phyloP scores from a whole-genome alignment of 257 asterid genomes.

The Nicotiana undulata region DNA sequence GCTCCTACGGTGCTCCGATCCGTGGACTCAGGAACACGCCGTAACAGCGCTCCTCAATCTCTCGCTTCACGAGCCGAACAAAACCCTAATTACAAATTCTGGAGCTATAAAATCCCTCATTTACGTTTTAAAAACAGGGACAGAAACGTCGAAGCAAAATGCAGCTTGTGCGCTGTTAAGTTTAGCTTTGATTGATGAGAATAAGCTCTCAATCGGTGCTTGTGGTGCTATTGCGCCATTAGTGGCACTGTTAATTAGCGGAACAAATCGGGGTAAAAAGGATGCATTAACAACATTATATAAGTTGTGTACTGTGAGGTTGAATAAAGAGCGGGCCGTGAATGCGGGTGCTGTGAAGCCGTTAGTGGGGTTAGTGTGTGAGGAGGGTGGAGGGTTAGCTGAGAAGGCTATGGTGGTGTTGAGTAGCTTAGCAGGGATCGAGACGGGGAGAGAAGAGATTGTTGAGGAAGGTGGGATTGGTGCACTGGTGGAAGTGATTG shows the following conservation, averaged over 20 bases:
- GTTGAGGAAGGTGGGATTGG: slow-evolving; percentile 86
- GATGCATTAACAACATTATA: slow-evolving; percentile 87
- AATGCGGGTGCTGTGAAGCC: slow-evolving; percentile 78
- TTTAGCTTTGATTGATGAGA: slow-evolving; percentile 75
- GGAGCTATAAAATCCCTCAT: slow-evolving; percentile 71
- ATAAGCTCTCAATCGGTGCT: slow-evolving; percentile 76
- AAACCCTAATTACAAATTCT: slow-evolving; percentile 41
- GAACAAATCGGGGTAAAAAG: slow-evolving; percentile 76
- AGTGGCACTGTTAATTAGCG: slow-evolving; percentile 61
- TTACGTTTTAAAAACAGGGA: slow-evolving; percentile 76
- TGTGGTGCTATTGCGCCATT: slow-evolving; percentile 86
- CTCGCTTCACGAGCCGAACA: slow-evolving; percentile 72
- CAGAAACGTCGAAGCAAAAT: slow-evolving; percentile 80
- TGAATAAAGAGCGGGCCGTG: slow-evolving; percentile 91
- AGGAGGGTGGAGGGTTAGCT: slow-evolving; percentile 67
- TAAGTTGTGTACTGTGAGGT: slow-evolving; percentile 54
- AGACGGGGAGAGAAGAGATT: slow-evolving; percentile 59
- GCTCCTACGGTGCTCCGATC: slow-evolving; percentile 70
- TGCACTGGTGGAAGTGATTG: slow-evolving; percentile 78
- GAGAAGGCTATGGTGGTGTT: slow-evolving; percentile 98
- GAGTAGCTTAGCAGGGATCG: slow-evolving; percentile 67
- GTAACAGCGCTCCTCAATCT: slow-evolving; percentile 82
- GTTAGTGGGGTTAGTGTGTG: slow-evolving; percentile 60
- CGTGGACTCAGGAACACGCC: slow-evolving; percentile 80
- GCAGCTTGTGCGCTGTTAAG: slow-evolving; percentile 88